These are phyloP conservation scores for Tagetes patula DNA, from an alignment of 129 eudicot genomes.

Conservation along the genomic window DNA sequence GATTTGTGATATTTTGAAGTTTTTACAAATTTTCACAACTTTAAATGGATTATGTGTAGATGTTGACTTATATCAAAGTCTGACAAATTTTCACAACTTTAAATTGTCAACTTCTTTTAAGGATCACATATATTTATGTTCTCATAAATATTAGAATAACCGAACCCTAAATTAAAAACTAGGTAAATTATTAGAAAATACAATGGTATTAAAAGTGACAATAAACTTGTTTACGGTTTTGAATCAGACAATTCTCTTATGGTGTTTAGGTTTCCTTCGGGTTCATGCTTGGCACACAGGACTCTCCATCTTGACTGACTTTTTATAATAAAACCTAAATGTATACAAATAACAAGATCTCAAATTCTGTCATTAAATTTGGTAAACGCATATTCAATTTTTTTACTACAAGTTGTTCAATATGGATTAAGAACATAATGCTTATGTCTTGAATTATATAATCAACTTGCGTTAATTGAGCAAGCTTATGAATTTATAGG, in stretches of 20 bases:
- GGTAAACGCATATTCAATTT: not conserved
- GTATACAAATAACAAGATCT: not conserved
- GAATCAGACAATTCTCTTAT: no score
- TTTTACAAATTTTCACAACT: slow-evolving; percentile 29
- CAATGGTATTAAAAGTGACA: not conserved
- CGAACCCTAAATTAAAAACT: slow-evolving; percentile 47
- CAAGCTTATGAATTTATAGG: no score
- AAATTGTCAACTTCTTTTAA: not conserved
- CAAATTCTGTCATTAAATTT: no score
- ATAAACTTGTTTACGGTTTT: not conserved
- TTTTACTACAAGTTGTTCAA: not conserved
- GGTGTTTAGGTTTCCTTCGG: not conserved
- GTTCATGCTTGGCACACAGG: not conserved
- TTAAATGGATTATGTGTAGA: slow-evolving; percentile 64
- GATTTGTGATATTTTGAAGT: no score
- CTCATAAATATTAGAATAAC: slow-evolving; percentile 3
- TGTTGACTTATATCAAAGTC: slow-evolving; percentile 36
- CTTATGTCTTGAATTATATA: not conserved
- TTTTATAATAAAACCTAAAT: not conserved
- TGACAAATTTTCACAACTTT: slow-evolving; percentile 31
- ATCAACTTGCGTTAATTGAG: not conserved
- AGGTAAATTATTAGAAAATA: not conserved
- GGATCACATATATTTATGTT: not conserved
- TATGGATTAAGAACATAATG: not conserved
- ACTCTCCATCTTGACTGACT: no score